Base-by-base conservation (phyloP, 2,329 filamentous ascomycete genomes). In the Pyricularia grisea region DNA sequence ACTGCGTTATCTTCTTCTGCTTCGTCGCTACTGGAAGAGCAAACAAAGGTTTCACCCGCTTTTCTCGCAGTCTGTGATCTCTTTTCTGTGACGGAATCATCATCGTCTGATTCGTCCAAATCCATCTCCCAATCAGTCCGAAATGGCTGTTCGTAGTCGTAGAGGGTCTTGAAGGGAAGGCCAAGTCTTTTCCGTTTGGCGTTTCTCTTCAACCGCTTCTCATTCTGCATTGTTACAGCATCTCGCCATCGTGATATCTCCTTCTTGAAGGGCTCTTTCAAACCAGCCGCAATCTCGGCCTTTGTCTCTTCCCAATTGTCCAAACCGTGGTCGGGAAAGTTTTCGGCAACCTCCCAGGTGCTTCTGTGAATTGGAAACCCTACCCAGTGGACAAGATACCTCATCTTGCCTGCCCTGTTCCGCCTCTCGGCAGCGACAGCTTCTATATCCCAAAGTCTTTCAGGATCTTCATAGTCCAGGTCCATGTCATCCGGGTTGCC, bases 341-440 rank as follows among this genome's bases (percentile, higher is more conserved):
- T 50, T 28, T 65, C 67, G 14, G 50, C 71, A 0, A 85, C 84
- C 71, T 88, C 85, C 85, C 85, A 88, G 0, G 86, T 88, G 69
- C 82, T 81, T 69, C 84, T 76, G n/a, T 86, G 76, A 5, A 88
- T 71, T 1, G 82, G 79, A 73, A 89, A 93, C 1, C 80, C 83
- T 30, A 81, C 79, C 90, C 90, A 93, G 70, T 86, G 83, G 27
- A 92, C 84, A 1, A 93, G 81, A 74, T 87, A 92, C 28, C 79
- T 73, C 31, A 74, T 76, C 20, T 75, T 74, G 5, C 77, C 77
- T 4, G 79, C 72, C 4, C 74, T 68, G 10, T 76, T 70, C 1
- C 72, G 71, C 17, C 77, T 77, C 73, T 88, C 82, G 0, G 81
- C 80, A 23, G 87, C 76, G 42, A 90, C 81, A 20, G 78, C 77